Conservation (phyloP, 129 eudicot species). For the carrot (Daucus carota) region DH1_v3.0 NC_030382.2:23136501-23137000, state of each 20-base stretch:
- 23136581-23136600: neutral
- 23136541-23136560: neutral
- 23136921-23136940: neutral
- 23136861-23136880: neutral
- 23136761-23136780: slow-evolving; percentile 47
- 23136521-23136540: neutral
- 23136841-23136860: neutral
- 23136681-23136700: slow-evolving; percentile 2
- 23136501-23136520: slow-evolving; percentile 10
- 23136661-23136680: slow-evolving; percentile 25
- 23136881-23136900: neutral
- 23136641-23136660: slow-evolving; percentile 54
- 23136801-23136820: slow-evolving; percentile 93
- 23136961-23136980: slow-evolving; percentile 76
- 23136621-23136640: slow-evolving; percentile 52
- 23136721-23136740: neutral
- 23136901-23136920: neutral
- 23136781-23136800: slow-evolving; percentile 73
- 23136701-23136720: neutral
- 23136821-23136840: slow-evolving; percentile 9
- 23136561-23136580: neutral
- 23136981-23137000: slow-evolving; percentile 54
- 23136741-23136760: slow-evolving; percentile 34
- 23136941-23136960: slow-evolving; percentile 13
- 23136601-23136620: slow-evolving; percentile 40